phyloP scores from a whole-genome alignment of 2,329 filamentous ascomycete species.

The Magnaporthiopsis incrustans region DNA sequence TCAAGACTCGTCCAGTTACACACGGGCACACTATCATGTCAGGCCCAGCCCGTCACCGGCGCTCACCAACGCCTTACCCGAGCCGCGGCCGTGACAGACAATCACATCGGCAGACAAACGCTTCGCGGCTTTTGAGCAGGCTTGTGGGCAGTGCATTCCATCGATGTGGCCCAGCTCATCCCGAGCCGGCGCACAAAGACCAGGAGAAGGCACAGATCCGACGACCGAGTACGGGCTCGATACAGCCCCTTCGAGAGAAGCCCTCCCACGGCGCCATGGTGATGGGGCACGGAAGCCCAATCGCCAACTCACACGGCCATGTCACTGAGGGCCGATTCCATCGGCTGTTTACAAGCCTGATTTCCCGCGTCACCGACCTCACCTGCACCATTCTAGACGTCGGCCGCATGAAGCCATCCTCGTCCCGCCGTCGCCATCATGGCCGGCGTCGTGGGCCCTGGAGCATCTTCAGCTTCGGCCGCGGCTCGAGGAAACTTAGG shows the following conservation, averaged over 20 bases:
- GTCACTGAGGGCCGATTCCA: background rate
- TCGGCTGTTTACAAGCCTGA: background rate
- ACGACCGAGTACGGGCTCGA: background rate
- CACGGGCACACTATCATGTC: background rate
- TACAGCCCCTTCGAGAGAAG: background rate
- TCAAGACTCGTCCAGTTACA: background rate
- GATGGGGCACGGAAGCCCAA: background rate
- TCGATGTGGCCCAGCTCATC: no score
- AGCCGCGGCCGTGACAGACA: background rate
- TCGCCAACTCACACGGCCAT: background rate
- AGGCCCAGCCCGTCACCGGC: background rate
- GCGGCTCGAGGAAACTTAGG: background rate
- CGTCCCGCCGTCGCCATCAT: background rate
- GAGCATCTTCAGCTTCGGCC: background rate
- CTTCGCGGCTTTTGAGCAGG: background rate
- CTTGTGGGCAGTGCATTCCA: background rate
- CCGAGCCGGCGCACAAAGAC: no score
- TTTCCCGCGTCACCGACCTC: background rate
- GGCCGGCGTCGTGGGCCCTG: no score
- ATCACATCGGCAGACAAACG: background rate
- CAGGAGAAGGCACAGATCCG: background rate
- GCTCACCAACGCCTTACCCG: conserved; percentile 5
- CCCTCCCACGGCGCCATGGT: background rate
- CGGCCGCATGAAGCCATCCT: background rate
- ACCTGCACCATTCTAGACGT: background rate